These are phyloP conservation scores for Suzukiozyma palmioleophila DNA, from an alignment of 1,139 yeast genomes.

Conservation along the genomic window DNA sequence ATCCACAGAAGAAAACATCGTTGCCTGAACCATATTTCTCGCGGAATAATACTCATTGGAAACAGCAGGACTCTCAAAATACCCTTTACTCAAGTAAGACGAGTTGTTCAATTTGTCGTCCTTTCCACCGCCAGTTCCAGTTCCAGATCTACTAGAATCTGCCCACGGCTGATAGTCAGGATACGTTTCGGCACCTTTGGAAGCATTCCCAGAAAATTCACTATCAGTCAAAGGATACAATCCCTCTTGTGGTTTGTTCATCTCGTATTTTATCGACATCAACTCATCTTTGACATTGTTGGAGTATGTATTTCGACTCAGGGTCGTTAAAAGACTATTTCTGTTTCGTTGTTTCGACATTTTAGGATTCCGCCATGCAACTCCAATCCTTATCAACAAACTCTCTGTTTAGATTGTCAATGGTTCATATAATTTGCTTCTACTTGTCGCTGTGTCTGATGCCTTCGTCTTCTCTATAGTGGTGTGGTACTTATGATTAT, in stretches of 20 bases:
- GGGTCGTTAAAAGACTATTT: conserved; percentile 32
- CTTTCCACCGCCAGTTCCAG: conserved; percentile 27
- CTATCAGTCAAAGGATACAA: conserved; percentile 34
- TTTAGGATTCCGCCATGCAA: too few relatives aligned
- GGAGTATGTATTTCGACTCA: conserved; percentile 21
- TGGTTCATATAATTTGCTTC: too few relatives aligned
- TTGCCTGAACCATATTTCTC: conserved; percentile 46
- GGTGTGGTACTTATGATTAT: too few relatives aligned
- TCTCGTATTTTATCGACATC: conserved; percentile 30
- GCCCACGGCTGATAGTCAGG: conserved; percentile 85
- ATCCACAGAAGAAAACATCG: conserved; percentile 35
- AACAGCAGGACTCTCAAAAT: conserved; percentile 56
- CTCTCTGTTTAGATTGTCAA: too few relatives aligned
- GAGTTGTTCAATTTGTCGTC: conserved; percentile 28
- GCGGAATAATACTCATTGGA: conserved; percentile 48
- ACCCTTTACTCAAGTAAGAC: conserved; percentile 38
- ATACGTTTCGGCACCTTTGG: conserved; percentile 23
- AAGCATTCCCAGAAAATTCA: conserved; percentile 7
- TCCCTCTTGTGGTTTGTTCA: conserved; percentile 32
- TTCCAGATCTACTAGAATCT: conserved; percentile 44
- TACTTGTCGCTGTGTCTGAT: too few relatives aligned
- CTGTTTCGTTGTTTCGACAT: conserved; percentile 37
- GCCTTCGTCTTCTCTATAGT: too few relatives aligned
- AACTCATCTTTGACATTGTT: conserved; percentile 32
- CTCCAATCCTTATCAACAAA: too few relatives aligned